Conservation (phyloP, 2,329 filamentous ascomycete genomes). For the Blastomyces emzantsi region DNA sequence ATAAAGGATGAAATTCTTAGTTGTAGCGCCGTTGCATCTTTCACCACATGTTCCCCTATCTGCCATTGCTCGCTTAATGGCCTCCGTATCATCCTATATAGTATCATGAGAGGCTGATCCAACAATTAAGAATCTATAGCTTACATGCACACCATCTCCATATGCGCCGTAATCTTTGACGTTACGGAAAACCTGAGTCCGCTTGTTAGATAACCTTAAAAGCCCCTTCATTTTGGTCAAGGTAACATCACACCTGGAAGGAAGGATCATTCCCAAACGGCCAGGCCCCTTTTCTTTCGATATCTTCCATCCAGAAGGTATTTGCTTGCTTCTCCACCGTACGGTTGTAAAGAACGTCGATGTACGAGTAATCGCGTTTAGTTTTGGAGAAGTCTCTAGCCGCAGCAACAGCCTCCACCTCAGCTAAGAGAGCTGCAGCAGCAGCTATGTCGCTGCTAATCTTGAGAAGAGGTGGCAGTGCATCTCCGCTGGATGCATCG, state of each 20-base stretch:
- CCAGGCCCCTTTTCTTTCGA: slow-evolving; percentile 5
- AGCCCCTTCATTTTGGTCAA: not conserved
- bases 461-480: slow-evolving; percentile 7
- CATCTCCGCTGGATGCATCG: slow-evolving; percentile 1
- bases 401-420: slow-evolving; percentile 6
- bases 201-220: not conserved
- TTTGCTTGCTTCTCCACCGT: not conserved
- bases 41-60: slow-evolving; percentile 15
- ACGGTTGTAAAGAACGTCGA: not conserved
- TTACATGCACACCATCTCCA: slow-evolving; percentile 11
- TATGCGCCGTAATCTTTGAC: slow-evolving; percentile 9
- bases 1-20: slow-evolving; percentile 30
- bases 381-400: not conserved
- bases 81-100: slow-evolving; percentile 8
- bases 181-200: slow-evolving; percentile 9
- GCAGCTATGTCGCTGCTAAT: slow-evolving; percentile 7
- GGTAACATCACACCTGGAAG: slow-evolving; percentile 1
- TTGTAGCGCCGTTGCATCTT: slow-evolving; percentile 17
- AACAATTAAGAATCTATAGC: not conserved
- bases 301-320: slow-evolving; percentile 10
- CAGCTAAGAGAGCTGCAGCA: slow-evolving; percentile 9
- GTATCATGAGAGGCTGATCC: not conserved
- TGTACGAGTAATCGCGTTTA: slow-evolving; percentile 6
- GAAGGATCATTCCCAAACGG: slow-evolving; percentile 11
- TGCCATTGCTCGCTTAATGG: slow-evolving; percentile 7